A percentile compares a stretch with the other conserved stretches of the same genome.
These are phyloP conservation scores for Populus hybrid DNA, from an alignment of 441 rosid genomes.

Conservation along the genomic window DNA sequence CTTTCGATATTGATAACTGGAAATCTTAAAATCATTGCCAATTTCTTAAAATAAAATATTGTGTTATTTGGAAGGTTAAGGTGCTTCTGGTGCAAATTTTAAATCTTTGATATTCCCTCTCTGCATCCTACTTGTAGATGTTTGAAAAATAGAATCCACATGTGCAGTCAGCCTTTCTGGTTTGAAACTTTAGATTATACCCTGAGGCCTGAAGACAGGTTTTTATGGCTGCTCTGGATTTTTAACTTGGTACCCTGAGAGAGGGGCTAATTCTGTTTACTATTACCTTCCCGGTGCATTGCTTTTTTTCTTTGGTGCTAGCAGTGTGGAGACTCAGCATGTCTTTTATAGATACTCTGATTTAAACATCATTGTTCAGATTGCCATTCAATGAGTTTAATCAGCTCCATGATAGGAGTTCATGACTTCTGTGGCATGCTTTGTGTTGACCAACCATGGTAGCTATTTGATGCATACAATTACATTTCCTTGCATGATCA, in stretches of 20 bases:
- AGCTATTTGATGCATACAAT: not conserved
- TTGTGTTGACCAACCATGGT: not conserved
- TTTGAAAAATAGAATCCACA: not conserved
- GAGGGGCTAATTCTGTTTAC: not conserved
- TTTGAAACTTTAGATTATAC: not conserved
- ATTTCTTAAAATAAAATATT: not conserved
- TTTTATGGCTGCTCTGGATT: not conserved
- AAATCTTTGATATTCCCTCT: not conserved
- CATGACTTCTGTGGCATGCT: not conserved
- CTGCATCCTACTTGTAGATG: not conserved
- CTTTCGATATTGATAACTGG: not conserved
- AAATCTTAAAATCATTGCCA: not conserved
- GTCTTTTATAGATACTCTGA: not conserved
- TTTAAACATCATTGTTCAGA: not conserved
- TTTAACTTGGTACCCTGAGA: not conserved
- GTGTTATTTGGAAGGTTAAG: not conserved
- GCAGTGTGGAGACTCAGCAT: not conserved
- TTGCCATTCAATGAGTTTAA: not conserved
- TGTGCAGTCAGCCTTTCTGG: not conserved
- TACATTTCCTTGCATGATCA: not conserved
- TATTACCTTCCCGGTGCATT: not conserved
- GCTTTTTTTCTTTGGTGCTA: not conserved
- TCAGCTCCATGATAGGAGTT: not conserved
- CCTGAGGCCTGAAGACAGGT: not conserved
- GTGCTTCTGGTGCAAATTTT: not conserved